phyloP scores from a whole-genome alignment of 2,329 filamentous ascomycete genomes.

The Daldinia eschscholtzii region DNA sequence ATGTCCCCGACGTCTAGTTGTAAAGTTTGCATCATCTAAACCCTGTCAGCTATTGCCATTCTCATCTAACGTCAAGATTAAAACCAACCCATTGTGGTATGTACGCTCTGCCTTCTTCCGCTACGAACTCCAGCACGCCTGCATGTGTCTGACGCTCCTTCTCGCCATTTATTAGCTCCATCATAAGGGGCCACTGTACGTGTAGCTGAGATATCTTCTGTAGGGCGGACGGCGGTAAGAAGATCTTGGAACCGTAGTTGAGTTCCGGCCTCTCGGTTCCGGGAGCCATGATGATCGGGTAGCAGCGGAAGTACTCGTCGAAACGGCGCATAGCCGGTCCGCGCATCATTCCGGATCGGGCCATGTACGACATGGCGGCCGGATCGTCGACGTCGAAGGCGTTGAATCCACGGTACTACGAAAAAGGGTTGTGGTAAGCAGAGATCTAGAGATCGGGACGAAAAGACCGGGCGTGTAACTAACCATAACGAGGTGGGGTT shows the following conservation, averaged over 20 bases:
- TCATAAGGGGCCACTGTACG: slow-evolving; percentile 96
- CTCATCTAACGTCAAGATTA: not conserved
- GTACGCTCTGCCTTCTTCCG: slow-evolving; percentile 96
- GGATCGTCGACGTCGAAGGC: slow-evolving; percentile 63
- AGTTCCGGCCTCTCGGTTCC: slow-evolving; percentile 88
- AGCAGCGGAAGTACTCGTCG: slow-evolving; percentile 98
- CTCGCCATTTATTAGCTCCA: slow-evolving; percentile 93
- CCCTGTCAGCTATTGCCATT: slow-evolving; percentile 43
- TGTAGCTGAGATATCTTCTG: slow-evolving; percentile 97
- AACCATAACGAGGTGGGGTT: slow-evolving; percentile 33
- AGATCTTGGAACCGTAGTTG: slow-evolving; percentile 97
- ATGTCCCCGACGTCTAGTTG: slow-evolving; percentile 92
- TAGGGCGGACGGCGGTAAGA: slow-evolving; percentile 94
- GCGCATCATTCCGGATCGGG: slow-evolving; percentile 58
- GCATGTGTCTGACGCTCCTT: slow-evolving; percentile 86
- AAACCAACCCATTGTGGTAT: slow-evolving; percentile 87
- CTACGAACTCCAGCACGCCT: slow-evolving; percentile 96
- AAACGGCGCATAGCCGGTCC: slow-evolving; percentile 78
- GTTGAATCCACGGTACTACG: slow-evolving; percentile 52
- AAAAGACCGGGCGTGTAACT: slow-evolving; percentile 27
- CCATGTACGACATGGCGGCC: slow-evolving; percentile 64
- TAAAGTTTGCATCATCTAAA: slow-evolving; percentile 92
- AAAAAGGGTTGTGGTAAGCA: slow-evolving; percentile 18
- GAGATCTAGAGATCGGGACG: slow-evolving; percentile 16
- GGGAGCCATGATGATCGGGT: slow-evolving; percentile 93